Evolutionary conservation across 2,329 filamentous ascomycete species (phyloP).

Genomic region (Chaetomium strumarium): DNA sequence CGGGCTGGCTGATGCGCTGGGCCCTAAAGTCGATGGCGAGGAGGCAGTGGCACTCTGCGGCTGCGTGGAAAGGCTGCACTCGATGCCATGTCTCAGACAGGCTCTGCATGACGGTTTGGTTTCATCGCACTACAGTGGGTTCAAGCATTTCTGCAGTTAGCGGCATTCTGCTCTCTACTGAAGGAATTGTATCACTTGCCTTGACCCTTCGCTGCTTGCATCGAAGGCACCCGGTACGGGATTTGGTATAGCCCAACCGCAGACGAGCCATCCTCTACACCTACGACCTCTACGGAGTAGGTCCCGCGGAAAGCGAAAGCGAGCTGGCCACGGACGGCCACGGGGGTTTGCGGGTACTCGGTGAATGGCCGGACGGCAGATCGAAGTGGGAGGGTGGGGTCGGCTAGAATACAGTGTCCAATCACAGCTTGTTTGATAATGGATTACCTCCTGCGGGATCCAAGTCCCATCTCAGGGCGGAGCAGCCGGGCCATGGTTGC

Average conservation of each 20-base stretch:
- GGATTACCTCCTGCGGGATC: no score
- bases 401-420: no score
- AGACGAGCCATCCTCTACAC: constrained; percentile 18
- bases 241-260: constrained; percentile 33
- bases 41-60: not conserved
- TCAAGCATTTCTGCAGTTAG: no score
- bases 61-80: constrained; percentile 28
- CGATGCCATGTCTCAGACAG: constrained; percentile 32
- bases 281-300: no score
- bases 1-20: constrained; percentile 6
- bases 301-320: constrained; percentile 13
- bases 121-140: constrained; percentile 32
- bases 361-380: no score
- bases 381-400: no score
- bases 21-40: not conserved
- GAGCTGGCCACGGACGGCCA: not conserved
- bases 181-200: constrained; percentile 18
- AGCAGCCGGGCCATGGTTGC: no score
- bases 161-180: no score
- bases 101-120: constrained; percentile 34
- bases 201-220: constrained; percentile 35
- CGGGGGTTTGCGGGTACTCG: no score
- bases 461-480: no score
- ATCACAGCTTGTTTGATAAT: no score
- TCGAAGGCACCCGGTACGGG: constrained; percentile 31